Percentiles rank a stretch among this genome's conserved stretches.
Conservation (phyloP, 2,329 filamentous ascomycete species). For the Epichloe gansuensis region DNA sequence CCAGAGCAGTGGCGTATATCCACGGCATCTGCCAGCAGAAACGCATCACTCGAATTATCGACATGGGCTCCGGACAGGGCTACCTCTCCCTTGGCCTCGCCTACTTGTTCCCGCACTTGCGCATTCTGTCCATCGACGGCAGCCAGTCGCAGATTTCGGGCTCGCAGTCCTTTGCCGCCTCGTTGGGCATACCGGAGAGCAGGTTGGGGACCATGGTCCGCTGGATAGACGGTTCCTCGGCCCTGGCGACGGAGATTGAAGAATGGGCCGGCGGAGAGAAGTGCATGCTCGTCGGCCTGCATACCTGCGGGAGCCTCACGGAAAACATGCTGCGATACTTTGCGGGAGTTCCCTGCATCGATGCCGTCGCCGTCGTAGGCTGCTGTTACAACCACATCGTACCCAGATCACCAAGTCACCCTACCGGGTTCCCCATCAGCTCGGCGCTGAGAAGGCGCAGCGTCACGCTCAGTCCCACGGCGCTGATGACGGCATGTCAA, state of each 20-base stretch:
- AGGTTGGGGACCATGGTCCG: conserved; percentile 14
- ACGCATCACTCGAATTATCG: conserved; percentile 15
- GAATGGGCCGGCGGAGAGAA: conserved; percentile 15
- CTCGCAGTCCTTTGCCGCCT: conserved; percentile 12
- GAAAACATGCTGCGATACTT: conserved; percentile 22
- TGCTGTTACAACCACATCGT: conserved; percentile 23
- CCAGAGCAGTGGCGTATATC: conserved; percentile 15
- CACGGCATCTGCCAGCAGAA: conserved; percentile 11
- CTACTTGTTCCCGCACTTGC: conserved; percentile 15
- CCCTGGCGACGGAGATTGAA: conserved; percentile 12
- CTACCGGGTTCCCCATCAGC: conserved; percentile 26
- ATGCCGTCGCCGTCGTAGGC: conserved; percentile 15
- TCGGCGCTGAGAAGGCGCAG: conserved; percentile 11
- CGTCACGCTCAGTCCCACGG: conserved; percentile 17
- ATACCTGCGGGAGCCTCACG: conserved; percentile 20
- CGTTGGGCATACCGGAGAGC: conserved; percentile 11
- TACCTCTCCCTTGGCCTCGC: conserved; percentile 18
- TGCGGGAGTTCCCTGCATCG: conserved; percentile 10
- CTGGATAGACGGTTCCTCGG: conserved; percentile 16
- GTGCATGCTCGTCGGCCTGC: conserved; percentile 21
- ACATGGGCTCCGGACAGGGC: conserved; percentile 18
- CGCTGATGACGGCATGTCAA: conserved; percentile 21
- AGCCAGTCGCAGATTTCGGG: conserved; percentile 18
- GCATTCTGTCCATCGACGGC: conserved; percentile 19
- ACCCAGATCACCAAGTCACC: conserved; percentile 21